Evolutionary conservation across 2,329 filamentous ascomycete genomes (phyloP).

Genomic region (Cryphonectria naterciae): DNA sequence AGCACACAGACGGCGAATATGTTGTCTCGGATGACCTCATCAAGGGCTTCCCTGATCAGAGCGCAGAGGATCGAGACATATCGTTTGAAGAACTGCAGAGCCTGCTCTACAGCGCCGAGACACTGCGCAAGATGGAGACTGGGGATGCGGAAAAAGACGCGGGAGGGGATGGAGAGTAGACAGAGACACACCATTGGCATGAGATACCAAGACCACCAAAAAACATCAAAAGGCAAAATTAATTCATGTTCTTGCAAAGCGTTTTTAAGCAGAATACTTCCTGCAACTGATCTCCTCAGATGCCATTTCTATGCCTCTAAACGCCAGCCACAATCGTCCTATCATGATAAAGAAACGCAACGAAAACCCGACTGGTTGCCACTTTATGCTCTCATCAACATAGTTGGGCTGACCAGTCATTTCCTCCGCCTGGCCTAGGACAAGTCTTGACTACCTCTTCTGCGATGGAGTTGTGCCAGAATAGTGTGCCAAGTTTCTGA

Average conservation of each 20-base stretch:
- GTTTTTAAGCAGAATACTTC: constrained; percentile 16
- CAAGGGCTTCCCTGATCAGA: constrained; percentile 31
- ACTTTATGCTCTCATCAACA: constrained; percentile 20
- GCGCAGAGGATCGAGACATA: constrained; percentile 35
- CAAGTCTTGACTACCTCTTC: constrained; percentile 1
- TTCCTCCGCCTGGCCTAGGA: constrained; percentile 16
- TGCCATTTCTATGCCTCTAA: constrained; percentile 30
- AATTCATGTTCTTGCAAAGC: constrained; percentile 19
- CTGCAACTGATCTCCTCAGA: constrained; percentile 23
- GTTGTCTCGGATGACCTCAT: constrained; percentile 20
- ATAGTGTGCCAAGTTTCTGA: not conserved
- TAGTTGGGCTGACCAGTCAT: constrained; percentile 15
- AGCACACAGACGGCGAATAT: constrained; percentile 28
- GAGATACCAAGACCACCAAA: constrained; percentile 20
- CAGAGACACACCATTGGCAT: not conserved
- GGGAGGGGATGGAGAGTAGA: constrained; percentile 29
- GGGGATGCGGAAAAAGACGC: constrained; percentile 33
- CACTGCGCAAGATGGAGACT: constrained; percentile 50
- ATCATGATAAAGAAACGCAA: constrained; percentile 22
- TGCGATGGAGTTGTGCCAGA: constrained; percentile 6
- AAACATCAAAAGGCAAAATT: constrained; percentile 15
- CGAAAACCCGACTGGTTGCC: constrained; percentile 19
- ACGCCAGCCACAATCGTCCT: constrained; percentile 29
- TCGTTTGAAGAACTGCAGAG: constrained; percentile 44
- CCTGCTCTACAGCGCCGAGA: constrained; percentile 52